A percentile compares a stretch with the other conserved stretches of the same genome.
phyloP scores from a whole-genome alignment of 768 basidiomycete genomes.

The Leccinum longicurvipes region DNA sequence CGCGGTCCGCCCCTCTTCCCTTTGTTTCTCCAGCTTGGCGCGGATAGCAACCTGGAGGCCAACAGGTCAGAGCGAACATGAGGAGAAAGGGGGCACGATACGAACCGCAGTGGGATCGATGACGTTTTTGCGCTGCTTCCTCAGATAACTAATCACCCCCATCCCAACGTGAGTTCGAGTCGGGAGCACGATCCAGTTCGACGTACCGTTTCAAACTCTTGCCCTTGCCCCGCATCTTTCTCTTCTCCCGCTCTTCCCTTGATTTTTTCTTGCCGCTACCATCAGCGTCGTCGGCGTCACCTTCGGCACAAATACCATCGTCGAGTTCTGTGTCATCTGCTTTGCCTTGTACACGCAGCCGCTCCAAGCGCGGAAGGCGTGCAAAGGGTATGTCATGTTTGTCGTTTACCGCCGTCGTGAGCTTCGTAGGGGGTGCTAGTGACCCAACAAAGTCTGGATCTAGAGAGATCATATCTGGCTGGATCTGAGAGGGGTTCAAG shows the following conservation, averaged over 20 bases:
- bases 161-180: background rate
- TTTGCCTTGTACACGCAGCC: constrained; percentile 59
- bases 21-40: constrained; percentile 60
- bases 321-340: constrained; percentile 62
- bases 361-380: constrained; percentile 73
- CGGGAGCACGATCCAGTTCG: background rate
- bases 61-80: background rate
- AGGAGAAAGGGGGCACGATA: constrained; percentile 1
- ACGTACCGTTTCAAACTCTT: constrained; percentile 77
- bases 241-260: constrained; percentile 49
- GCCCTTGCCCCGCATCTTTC: constrained; percentile 82
- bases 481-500: constrained; percentile 50
- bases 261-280: constrained; percentile 29
- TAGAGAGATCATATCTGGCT: constrained; percentile 87
- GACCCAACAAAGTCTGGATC: constrained; percentile 75
- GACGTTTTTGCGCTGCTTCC: constrained; percentile 94
- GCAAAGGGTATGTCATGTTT: constrained; percentile 56
- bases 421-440: constrained; percentile 56
- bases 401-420: constrained; percentile 50
- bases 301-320: constrained; percentile 34
- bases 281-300: constrained; percentile 33
- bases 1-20: constrained; percentile 40
- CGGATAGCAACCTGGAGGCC: constrained; percentile 53
- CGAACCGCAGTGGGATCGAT: constrained; percentile 77
- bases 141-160: constrained; percentile 48